Conservation (phyloP, 1,284 basidiomycete species). For the Apiotrichum gracile region DNA sequence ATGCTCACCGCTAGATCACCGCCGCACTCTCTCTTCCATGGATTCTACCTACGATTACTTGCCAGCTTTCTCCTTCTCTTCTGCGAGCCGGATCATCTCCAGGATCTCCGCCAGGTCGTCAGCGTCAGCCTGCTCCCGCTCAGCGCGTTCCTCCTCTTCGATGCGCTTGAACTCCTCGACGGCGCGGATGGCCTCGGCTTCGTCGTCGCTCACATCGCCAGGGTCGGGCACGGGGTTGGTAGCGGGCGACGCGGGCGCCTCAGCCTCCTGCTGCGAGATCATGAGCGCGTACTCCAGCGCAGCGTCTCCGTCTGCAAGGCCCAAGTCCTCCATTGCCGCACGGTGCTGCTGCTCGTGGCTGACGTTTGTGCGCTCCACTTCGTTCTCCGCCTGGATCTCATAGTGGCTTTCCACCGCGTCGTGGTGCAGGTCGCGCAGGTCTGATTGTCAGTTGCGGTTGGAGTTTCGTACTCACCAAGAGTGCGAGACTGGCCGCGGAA, state of each 20-base stretch:
- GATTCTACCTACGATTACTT: neutral
- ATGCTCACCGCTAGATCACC: too few relatives aligned
- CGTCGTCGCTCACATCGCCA: slow-evolving; percentile 8
- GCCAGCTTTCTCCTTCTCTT: slow-evolving; percentile 13
- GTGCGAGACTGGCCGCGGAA: slow-evolving; percentile 18
- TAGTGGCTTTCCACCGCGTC: slow-evolving; percentile 27
- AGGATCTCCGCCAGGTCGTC: slow-evolving; percentile 27
- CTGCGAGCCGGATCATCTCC: slow-evolving; percentile 31
- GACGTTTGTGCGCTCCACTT: slow-evolving; percentile 10
- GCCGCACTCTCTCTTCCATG: too few relatives aligned
- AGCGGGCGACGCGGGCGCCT: neutral
- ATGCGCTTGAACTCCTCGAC: slow-evolving; percentile 9
- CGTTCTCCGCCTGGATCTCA: slow-evolving; percentile 26
- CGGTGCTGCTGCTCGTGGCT: slow-evolving; percentile 19
- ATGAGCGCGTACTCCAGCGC: slow-evolving; percentile 40
- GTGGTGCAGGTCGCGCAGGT: slow-evolving; percentile 31
- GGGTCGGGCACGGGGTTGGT: neutral
- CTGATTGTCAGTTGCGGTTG: slow-evolving; percentile 13
- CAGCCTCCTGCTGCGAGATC: slow-evolving; percentile 29
- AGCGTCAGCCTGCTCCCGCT: slow-evolving; percentile 10
- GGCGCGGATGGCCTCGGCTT: slow-evolving; percentile 11
- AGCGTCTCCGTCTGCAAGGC: slow-evolving; percentile 34
- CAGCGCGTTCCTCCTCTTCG: neutral
- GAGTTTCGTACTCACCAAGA: slow-evolving; percentile 2
- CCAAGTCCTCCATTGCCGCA: slow-evolving; percentile 30